phyloP scores from a whole-genome alignment of 441 rosid species.

The Populus tomentosa region DNA sequence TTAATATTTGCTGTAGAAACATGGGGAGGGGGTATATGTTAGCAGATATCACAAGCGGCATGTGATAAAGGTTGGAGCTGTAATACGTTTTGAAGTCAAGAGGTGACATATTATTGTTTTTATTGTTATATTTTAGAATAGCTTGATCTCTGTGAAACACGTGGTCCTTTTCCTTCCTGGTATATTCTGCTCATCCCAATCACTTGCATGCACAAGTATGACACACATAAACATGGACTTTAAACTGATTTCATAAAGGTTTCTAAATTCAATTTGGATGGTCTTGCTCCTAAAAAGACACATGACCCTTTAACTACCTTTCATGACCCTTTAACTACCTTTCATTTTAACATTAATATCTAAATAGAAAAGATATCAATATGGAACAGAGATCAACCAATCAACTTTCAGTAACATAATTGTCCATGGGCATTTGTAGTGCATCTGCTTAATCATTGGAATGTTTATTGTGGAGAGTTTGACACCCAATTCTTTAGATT shows the following conservation, averaged over 20 bases:
- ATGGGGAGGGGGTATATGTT: slow-evolving; percentile 43
- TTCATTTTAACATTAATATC: background rate
- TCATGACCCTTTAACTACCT: background rate
- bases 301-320: no score
- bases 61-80: slow-evolving; percentile 57
- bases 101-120: slow-evolving; percentile 41
- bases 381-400: background rate
- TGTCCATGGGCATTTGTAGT: background rate
- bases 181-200: background rate
- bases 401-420: no score
- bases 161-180: background rate
- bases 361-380: background rate
- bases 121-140: background rate
- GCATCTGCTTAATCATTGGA: background rate
- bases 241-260: background rate
- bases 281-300: background rate
- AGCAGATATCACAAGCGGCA: slow-evolving; percentile 61
- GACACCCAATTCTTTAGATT: background rate
- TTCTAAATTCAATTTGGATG: background rate
- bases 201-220: background rate
- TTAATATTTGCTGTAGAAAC: slow-evolving; percentile 34
- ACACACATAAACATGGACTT: background rate
- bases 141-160: background rate
- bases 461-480: background rate
- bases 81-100: slow-evolving; percentile 64